A percentile compares a stretch with the other conserved stretches of the same genome.
Evolutionary conservation across 768 basidiomycete genomes (phyloP).

Genomic region (Tylopilus subfusipes): DNA sequence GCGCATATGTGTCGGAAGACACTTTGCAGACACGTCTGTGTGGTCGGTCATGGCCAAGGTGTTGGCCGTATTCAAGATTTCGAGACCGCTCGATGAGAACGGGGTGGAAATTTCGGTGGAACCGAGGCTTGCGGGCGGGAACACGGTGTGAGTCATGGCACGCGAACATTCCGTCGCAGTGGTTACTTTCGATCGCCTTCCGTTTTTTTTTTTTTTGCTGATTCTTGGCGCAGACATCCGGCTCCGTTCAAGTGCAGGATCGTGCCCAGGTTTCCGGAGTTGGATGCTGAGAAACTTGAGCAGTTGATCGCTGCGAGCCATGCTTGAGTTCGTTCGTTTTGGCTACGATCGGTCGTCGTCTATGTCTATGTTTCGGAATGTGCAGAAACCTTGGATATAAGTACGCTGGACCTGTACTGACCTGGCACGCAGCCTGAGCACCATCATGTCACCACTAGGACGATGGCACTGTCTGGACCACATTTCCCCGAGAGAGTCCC

Average conservation of each 20-base stretch:
- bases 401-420: no score
- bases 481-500: no score
- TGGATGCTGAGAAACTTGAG: background rate
- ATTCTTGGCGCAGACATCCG: background rate
- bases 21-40: constrained; percentile 9
- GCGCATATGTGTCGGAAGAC: constrained; percentile 14
- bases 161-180: no score
- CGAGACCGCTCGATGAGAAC: background rate
- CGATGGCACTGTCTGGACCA: no score
- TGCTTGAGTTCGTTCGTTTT: no score
- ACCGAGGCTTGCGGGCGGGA: background rate
- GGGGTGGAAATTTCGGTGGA: constrained; percentile 3
- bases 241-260: background rate
- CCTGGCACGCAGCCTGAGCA: no score
- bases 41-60: background rate
- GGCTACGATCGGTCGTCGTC: no score
- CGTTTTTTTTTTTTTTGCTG: background rate
- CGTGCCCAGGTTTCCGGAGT: background rate
- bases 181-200: no score
- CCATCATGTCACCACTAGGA: no score
- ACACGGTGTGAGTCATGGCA: background rate
- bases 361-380: no score
- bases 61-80: background rate
- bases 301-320: background rate
- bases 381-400: no score